phyloP scores from a whole-genome alignment of 148 eudicot genomes.

The Persicaria maculosa region DNA sequence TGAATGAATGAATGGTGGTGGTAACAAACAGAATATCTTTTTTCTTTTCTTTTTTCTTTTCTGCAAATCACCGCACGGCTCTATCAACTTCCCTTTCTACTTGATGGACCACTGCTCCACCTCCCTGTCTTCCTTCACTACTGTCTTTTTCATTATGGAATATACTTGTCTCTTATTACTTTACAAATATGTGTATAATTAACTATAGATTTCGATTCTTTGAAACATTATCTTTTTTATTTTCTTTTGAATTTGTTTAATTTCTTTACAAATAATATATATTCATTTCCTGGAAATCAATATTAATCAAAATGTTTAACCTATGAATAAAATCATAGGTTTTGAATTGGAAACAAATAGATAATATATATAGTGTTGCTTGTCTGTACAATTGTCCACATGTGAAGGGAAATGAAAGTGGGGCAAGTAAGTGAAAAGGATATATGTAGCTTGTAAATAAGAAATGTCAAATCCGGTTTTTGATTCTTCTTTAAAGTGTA shows the following conservation, averaged over 20 bases:
- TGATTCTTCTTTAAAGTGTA: neutral
- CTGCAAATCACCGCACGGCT: neutral
- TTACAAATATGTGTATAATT: neutral
- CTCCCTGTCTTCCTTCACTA: slow-evolving; percentile 6
- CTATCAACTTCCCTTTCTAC: neutral
- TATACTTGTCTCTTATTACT: neutral
- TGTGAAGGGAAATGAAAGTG: neutral
- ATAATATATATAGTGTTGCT: too few species aligned
- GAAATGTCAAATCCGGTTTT: neutral
- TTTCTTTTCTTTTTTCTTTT: neutral
- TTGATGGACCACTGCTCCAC: neutral
- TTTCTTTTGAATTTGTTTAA: too few species aligned
- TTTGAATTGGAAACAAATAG: too few species aligned
- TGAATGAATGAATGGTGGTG: neutral
- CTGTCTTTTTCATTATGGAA: slow-evolving; percentile 3
- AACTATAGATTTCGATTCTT: neutral
- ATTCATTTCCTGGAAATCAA: too few species aligned
- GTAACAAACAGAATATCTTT: slow-evolving; percentile 9
- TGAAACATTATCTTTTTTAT: neutral
- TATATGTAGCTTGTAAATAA: too few species aligned
- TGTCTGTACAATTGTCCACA: neutral
- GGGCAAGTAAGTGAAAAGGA: too few species aligned
- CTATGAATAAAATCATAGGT: too few species aligned
- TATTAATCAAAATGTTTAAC: too few species aligned
- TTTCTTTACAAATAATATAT: too few species aligned